Evolutionary conservation across 2,329 filamentous ascomycete species (phyloP).

Genomic region (Colletotrichum phormii): DNA sequence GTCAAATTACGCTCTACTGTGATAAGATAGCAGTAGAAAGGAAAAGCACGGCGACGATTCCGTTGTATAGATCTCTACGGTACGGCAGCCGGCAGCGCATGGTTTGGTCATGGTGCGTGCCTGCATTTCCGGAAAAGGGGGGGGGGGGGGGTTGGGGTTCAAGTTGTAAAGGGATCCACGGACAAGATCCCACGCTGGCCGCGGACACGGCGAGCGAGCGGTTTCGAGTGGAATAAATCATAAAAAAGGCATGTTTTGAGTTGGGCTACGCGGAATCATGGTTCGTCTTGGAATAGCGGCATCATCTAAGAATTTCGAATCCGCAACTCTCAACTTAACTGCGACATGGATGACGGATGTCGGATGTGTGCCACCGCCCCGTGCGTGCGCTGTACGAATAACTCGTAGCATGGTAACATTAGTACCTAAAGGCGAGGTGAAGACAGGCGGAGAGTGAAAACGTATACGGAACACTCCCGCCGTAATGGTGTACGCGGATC

Average conservation of each 20-base stretch:
- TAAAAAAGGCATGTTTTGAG: neutral
- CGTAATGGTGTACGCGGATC: neutral
- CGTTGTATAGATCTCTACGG: neutral
- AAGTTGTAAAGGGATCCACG: neutral
- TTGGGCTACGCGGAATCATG: neutral
- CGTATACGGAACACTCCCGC: neutral
- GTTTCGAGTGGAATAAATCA: neutral
- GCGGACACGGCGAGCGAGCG: neutral
- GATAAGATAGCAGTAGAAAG: neutral
- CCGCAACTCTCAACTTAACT: neutral
- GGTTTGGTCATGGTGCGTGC: neutral
- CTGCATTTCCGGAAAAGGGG: neutral
- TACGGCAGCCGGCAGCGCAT: neutral
- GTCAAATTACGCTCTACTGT: neutral
- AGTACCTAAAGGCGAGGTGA: neutral
- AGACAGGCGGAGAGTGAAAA: neutral
- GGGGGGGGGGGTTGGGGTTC: too few species aligned
- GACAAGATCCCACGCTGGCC: neutral
- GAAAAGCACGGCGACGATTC: neutral
- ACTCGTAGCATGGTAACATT: neutral
- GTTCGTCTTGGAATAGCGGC: neutral
- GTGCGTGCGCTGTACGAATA: neutral
- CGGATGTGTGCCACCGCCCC: neutral
- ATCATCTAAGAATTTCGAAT: neutral
- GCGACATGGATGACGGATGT: neutral